Base-by-base conservation (phyloP, 2,329 filamentous ascomycete genomes). In the Aspergillus sp. region DNA sequence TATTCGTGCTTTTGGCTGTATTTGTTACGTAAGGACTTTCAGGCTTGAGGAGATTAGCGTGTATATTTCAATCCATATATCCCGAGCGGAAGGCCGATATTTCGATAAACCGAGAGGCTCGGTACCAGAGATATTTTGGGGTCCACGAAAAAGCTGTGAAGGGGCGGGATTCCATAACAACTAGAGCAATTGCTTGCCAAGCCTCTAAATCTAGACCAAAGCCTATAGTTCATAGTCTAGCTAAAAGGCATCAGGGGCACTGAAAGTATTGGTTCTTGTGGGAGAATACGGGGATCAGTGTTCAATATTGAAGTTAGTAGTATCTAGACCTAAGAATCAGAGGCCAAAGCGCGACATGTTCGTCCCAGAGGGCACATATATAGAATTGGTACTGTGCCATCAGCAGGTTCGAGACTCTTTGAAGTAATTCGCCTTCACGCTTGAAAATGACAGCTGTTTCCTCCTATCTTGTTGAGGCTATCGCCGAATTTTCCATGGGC, bases 401-500 rank as follows among this genome's bases (percentile, higher is more conserved):
- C 29, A 32, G 29, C 29, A 32, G 29, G 29, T 6, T 32, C 29
- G 29, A 32, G 29, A 32, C 13, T 32, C 29, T 32, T 32, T 32
- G 29, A 32, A 32, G 29, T 32, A 32, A 32, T 32, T 32, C 29
- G 29, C 29, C 29, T 32, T 32, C 29, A 32, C 29, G 29, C 29
- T 32, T 32, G 29, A 32, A 32, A 32, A 32, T 32, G 29, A 32
- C 7, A 32, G 29, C 29, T 32, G 29, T 32, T 32, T 47, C 45
- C 16, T 31, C 45, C n/a, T 34, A 32, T 19, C 25, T 47, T 19
- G 25, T 29, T 34, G 45, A 47, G 29, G 45, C 45, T 29, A 47
- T 47, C 29, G 29, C 29, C 16, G 45, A 47, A 36, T 47, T 34
- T 47, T n/a, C 45, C 25, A 14, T 47, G 11, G 45, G 45, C 6